Percentiles rank a stretch among this genome's conserved stretches.
phyloP scores from a whole-genome alignment of 441 rosid species.

The Populus tomentosa region DNA sequence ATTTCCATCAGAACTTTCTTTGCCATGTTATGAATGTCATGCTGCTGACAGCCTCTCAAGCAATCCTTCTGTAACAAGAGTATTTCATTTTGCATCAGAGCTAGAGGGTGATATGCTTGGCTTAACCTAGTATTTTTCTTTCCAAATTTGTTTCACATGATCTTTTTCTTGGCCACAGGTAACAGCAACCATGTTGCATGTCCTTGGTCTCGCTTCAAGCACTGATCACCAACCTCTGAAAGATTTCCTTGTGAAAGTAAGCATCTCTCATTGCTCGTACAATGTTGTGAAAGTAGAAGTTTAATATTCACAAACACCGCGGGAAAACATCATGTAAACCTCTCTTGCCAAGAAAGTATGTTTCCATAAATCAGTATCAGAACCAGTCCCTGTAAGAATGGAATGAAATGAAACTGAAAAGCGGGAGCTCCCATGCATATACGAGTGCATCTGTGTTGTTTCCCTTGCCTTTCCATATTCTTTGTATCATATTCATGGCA shows the following conservation, averaged over 20 bases:
- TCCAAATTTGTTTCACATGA: conserved; percentile 2
- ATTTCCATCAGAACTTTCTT: not conserved
- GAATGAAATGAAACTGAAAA: not conserved
- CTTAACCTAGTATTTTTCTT: not conserved
- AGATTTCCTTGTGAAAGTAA: conserved; percentile 78
- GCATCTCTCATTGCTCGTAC: conserved; percentile 9
- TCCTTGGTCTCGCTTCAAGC: conserved; percentile 60
- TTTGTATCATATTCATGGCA: not conserved
- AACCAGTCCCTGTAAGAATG: not conserved
- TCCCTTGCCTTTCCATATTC: not conserved
- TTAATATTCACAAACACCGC: not conserved
- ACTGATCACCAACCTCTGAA: conserved; percentile 49
- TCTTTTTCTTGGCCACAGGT: conserved; percentile 41
- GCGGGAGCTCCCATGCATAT: too few relatives aligned
- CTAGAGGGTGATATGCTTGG: not conserved
- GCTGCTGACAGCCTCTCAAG: not conserved
- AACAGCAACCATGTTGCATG: conserved; percentile 77
- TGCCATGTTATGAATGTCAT: not conserved
- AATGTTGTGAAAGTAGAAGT: not conserved
- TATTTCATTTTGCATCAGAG: not conserved
- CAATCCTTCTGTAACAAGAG: not conserved
- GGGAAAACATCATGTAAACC: not conserved
- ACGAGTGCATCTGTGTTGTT: not conserved
- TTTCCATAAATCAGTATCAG: not conserved
- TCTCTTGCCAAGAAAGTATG: not conserved